Evolutionary conservation across 352 stramenopile species (phyloP).

Genomic region (Phytopythium boreale): DNA sequence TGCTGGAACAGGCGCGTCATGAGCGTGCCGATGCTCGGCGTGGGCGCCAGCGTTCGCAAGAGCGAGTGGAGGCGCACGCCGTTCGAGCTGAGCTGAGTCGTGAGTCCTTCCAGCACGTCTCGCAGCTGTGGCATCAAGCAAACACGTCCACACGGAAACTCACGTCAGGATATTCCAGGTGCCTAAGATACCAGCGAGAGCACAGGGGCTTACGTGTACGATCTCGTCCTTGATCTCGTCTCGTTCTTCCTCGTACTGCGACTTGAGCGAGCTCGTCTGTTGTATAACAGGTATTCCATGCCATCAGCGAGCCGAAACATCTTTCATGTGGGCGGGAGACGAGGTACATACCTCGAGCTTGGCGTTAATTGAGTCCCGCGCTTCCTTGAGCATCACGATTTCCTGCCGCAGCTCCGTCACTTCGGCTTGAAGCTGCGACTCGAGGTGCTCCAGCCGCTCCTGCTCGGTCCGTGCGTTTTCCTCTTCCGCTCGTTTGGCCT

Average conservation of each 20-base stretch:
- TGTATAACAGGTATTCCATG: not conserved
- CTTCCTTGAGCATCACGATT: slow-evolving; percentile 55
- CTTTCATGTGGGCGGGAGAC: not conserved
- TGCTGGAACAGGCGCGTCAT: slow-evolving; percentile 79
- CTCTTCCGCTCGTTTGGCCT: slow-evolving; percentile 14
- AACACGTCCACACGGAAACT: not conserved
- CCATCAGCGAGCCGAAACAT: not conserved
- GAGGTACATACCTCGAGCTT: slow-evolving; percentile 32
- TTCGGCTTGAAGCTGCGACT: slow-evolving; percentile 44
- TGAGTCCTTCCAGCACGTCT: slow-evolving; percentile 41
- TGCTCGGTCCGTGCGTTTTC: slow-evolving; percentile 28
- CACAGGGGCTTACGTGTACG: slow-evolving; percentile 33
- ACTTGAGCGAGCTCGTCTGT: slow-evolving; percentile 55
- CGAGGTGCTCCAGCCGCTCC: slow-evolving; percentile 24
- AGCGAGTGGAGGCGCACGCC: slow-evolving; percentile 58
- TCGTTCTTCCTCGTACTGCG: slow-evolving; percentile 64
- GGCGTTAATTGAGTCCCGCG: slow-evolving; percentile 39
- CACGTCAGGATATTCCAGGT: not conserved
- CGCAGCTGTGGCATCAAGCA: slow-evolving; percentile 32
- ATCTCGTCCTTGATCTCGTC: slow-evolving; percentile 59
- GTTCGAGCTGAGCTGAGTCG: slow-evolving; percentile 55
- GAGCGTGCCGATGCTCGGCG: slow-evolving; percentile 55
- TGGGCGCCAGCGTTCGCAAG: slow-evolving; percentile 55
- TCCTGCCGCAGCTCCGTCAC: slow-evolving; percentile 55
- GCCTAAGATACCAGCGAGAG: not conserved